phyloP scores from a whole-genome alignment of 148 eudicot genomes.

The Rhododendron williamsianum region DNA sequence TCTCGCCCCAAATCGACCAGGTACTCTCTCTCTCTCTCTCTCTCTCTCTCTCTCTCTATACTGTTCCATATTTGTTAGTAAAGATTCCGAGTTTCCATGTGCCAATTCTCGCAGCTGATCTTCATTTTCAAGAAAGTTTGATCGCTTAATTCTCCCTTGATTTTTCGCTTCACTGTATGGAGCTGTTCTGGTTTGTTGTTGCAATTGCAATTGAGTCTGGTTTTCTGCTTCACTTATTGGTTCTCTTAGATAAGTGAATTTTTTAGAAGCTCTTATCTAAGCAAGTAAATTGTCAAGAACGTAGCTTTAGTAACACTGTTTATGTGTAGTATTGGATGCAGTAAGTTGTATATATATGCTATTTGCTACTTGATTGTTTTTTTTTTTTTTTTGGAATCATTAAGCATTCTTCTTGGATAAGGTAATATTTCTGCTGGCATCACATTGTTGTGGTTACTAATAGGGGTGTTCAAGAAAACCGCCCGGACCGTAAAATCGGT shows the following conservation, averaged over 20 bases:
- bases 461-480: no score
- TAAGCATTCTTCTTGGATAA: not conserved
- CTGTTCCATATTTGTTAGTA: not conserved
- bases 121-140: not conserved
- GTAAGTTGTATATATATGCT: not conserved
- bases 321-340: not conserved
- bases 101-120: not conserved
- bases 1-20: not conserved
- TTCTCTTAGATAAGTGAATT: not conserved
- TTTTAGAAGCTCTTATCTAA: no score
- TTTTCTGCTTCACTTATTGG: not conserved
- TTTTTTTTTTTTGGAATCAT: not conserved
- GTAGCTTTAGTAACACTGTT: not conserved
- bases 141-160: not conserved
- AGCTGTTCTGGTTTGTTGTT: not conserved
- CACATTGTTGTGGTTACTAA: not conserved
- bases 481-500: no score
- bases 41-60: not conserved
- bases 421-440: not conserved
- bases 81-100: not conserved
- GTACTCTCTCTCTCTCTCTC: not conserved
- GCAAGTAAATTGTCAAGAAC: not conserved
- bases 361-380: not conserved
- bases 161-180: not conserved
- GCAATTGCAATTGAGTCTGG: not conserved